Conservation (phyloP, 2,329 filamentous ascomycete species). For the Aspergillus felis region DNA sequence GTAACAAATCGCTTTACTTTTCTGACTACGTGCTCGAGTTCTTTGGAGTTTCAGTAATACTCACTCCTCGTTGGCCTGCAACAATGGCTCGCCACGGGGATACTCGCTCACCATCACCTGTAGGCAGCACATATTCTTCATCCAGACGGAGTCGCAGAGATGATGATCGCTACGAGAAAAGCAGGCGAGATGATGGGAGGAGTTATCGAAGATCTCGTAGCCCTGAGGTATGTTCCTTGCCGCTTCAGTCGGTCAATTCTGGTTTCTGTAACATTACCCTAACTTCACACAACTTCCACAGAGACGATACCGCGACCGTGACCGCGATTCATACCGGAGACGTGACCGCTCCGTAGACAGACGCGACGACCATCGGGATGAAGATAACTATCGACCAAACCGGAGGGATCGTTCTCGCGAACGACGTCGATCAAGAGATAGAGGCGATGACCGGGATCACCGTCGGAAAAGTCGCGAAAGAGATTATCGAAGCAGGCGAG, state of each 20-base stretch:
- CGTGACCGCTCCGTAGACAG: conserved; percentile 64
- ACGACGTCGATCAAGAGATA: conserved; percentile 57
- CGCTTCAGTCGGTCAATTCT: not conserved
- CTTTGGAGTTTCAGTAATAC: conserved; percentile 42
- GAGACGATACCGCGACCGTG: conserved; percentile 51
- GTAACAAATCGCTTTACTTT: conserved; percentile 19
- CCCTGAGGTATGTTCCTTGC: conserved; percentile 41
- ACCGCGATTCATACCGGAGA: conserved; percentile 59
- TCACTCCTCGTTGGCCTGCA: conserved; percentile 52
- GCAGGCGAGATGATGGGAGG: conserved; percentile 49
- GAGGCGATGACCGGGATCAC: conserved; percentile 55
- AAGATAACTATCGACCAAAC: conserved; percentile 59
- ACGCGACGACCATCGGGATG: conserved; percentile 48
- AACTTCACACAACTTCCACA: conserved; percentile 23
- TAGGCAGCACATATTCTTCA: conserved; percentile 76
- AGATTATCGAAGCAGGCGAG: conserved; percentile 66
- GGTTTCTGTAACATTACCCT: conserved; percentile 3
- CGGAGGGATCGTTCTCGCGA: conserved; percentile 63
- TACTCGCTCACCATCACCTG: conserved; percentile 85
- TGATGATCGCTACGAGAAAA: conserved; percentile 50
- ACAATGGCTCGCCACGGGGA: conserved; percentile 59
- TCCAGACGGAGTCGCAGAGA: conserved; percentile 60
- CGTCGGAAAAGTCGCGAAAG: conserved; percentile 64
- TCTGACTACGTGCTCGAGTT: conserved; percentile 21
- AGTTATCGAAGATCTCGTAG: conserved; percentile 45